Evolutionary conservation across 805 yeast genomes (phyloP).

Genomic region (Suhomyces kilbournensis): DNA sequence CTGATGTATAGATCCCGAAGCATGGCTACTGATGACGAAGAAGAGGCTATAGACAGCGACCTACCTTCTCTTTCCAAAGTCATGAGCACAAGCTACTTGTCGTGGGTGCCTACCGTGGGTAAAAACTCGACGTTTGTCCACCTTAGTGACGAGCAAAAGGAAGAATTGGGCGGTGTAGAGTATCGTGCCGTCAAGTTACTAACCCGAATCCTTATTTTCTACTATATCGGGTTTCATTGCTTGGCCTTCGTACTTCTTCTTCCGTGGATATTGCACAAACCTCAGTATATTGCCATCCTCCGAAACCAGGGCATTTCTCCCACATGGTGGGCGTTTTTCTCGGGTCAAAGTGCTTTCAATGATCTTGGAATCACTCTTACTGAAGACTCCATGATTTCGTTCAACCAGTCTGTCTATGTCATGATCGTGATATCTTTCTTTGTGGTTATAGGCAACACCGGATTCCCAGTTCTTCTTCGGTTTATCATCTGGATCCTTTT

Average conservation of each 20-base stretch:
- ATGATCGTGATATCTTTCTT: conserved; percentile 64
- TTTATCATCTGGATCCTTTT: conserved; percentile 78
- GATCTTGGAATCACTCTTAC: conserved; percentile 84
- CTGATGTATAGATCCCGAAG: neutral
- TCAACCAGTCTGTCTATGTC: conserved; percentile 61
- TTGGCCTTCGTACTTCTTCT: conserved; percentile 51
- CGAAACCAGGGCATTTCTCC: conserved; percentile 62
- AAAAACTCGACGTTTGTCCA: conserved; percentile 90
- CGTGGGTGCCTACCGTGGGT: conserved; percentile 90
- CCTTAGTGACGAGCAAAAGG: conserved; percentile 77
- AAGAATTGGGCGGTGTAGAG: conserved; percentile 96
- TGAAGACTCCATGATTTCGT: conserved; percentile 74
- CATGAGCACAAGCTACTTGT: conserved; percentile 65
- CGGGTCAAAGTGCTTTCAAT: conserved; percentile 74
- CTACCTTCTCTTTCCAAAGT: conserved; percentile 11
- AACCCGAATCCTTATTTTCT: conserved; percentile 58
- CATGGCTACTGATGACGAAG: conserved; percentile 7
- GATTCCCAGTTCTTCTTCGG: conserved; percentile 82
- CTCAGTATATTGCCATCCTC: conserved; percentile 43
- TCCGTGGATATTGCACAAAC: conserved; percentile 50
- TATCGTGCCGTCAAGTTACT: conserved; percentile 83
- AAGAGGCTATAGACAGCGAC: conserved; percentile 4
- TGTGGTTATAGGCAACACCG: conserved; percentile 90
- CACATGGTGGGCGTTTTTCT: conserved; percentile 92
- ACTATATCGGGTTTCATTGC: conserved; percentile 76